Base-by-base conservation (phyloP, 1,139 yeast species). In the Geotrichum klebahnii region DNA sequence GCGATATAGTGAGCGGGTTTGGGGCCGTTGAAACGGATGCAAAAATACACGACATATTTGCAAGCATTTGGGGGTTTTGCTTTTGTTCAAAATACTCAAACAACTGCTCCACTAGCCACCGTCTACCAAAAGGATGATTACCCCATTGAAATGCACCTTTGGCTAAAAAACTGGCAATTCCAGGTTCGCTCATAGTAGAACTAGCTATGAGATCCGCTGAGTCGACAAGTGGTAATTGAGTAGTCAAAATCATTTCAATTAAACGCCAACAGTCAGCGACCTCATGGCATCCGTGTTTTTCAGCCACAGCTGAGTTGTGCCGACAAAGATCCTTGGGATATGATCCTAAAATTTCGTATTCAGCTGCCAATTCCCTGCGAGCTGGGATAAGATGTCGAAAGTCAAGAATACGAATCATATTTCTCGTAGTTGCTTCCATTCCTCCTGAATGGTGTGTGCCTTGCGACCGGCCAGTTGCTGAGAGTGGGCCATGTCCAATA, bases 11-110 rank as follows among this genome's bases (percentile, higher is more conserved):
- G 2, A 44, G 29, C 26, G 47, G 42, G 14, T 44, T 37, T 12
- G 47, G 41, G 5, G 35, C 41, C 3, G 26, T 36, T 3, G 44
- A 37, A 12, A 36, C 50, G n/a, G 50, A 29, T 52, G 60, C 62
- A 52, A 74, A 58, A 2, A 88, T 76, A 67, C 96, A 87, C 1
- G 94, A 80, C 62, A 89, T 68, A 86, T 86, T 84, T 0, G 96
- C 96, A 19, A 92, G 71, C 96, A 90, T 88, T 64, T 90, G 97
- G 20, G 87, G 70, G 60, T 90, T 84, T 2, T 82, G 81, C 45
- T 72, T 65, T 37, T 61, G 67, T 59, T 84, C 94, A 61, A 83
- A 89, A 59, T 83, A 82, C 1, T 68, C 64, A 62, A 90, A 64
- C 44, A 89, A 70, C 56, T 81, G 80, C 34, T 74, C 74, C 0